Base-by-base conservation (phyloP, 805 yeast species). In the Ascoidea asiatica region DNA sequence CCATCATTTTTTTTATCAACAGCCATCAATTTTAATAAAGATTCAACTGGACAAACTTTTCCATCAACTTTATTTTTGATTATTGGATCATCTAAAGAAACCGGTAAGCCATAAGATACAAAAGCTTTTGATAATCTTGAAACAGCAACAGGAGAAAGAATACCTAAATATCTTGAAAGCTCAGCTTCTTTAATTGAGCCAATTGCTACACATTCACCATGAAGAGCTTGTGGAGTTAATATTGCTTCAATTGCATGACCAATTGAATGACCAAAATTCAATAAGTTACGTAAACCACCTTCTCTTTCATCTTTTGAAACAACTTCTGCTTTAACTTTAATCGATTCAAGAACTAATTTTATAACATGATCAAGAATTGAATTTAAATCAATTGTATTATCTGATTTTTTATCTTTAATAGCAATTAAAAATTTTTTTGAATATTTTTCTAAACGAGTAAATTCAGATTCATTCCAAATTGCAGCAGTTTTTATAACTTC, bases 161-260 rank as follows among this genome's bases (percentile, higher is more conserved):
- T 75, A 20, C 97, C 97, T 56, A 85, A 69, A 61, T 86, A 87
- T 57, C 98, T 77, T n/a, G 96, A 73, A 51, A 92, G 71, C 63
- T 92, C 98, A 4, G 97, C 97, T 63, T 92, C 98, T 56, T 79
- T 74, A 33, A 92, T 80, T 74, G 88, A 83, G 51, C 98, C 98
- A 48, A 92, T 74, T n/a, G 97, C 73, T n/a, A 92, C 98, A 72
- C 98, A 92, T 64, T 92, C 98, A 48, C 98, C 98, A 57, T 92
- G 98, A 40, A 92, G 72, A 20, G 95, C 92, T 61, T 89, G 87
- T 6, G 98, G 98, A 4, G 97, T 89, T 50, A 92, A 70, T 35
- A 92, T 79, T n/a, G 98, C 97, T 67, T 92, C 98, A 52, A 83
- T 88, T 19, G 98, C 98, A 61, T 92, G 98, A 40, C 98, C 98